phyloP scores from a whole-genome alignment of 768 basidiomycete genomes.

The Boletellus sp. region DNA sequence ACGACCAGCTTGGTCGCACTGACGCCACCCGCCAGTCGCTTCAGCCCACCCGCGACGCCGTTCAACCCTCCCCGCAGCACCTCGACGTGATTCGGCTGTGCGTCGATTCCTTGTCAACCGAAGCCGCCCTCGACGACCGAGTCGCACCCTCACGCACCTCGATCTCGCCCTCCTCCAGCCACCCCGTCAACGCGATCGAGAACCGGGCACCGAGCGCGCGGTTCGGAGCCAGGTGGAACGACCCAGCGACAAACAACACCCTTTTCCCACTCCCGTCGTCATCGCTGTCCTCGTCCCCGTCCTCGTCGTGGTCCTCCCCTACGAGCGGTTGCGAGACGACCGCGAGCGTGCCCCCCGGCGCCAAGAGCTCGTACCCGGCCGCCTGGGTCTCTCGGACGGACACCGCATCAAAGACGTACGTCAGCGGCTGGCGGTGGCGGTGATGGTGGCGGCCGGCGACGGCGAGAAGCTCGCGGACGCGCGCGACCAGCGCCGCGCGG shows the following conservation, averaged over 20 bases:
- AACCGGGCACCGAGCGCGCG: constrained; percentile 10
- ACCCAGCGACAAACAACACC: constrained; percentile 1
- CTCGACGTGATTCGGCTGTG: not conserved
- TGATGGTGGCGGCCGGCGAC: not conserved
- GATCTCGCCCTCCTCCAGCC: constrained; percentile 17
- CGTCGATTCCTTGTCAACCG: not conserved
- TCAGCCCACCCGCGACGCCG: not conserved
- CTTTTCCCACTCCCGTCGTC: not conserved
- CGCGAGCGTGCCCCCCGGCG: constrained; percentile 28
- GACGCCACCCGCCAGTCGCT: not conserved
- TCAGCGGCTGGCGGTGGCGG: not conserved
- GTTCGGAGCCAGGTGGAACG: constrained; percentile 1
- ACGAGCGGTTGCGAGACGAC: not conserved
- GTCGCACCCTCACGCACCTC: constrained; percentile 4
- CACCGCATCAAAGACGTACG: constrained; percentile 28
- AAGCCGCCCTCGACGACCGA: too few relatives aligned
- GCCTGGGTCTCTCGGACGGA: constrained; percentile 32
- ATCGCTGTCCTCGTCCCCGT: not conserved
- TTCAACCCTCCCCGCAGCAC: not conserved
- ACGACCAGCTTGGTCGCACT: too few relatives aligned
- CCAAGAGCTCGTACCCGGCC: constrained; percentile 27
- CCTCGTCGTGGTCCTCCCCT: too few relatives aligned
- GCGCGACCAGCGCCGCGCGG: not conserved
- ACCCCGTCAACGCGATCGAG: constrained; percentile 7
- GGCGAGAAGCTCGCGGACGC: not conserved